These are phyloP conservation scores for Helminthosporium solani DNA, from an alignment of 2,329 filamentous ascomycete species.

Conservation along the genomic window DNA sequence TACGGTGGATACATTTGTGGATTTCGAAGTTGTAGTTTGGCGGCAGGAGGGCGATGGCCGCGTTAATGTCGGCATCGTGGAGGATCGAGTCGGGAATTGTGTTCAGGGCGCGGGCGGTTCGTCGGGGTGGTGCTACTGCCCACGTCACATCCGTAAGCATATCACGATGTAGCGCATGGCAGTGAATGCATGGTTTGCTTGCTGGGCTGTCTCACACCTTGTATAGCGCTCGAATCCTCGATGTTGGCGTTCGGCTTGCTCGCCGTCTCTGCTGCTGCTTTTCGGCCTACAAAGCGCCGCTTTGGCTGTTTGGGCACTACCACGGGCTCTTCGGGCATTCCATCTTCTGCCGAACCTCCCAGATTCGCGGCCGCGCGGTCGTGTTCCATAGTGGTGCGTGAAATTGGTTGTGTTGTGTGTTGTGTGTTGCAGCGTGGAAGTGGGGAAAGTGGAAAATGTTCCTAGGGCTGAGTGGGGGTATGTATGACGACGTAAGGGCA, in stretches of 20 bases:
- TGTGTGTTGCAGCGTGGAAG: conserved; percentile 18
- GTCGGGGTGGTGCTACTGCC: conserved; percentile 71
- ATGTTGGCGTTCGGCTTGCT: conserved; percentile 50
- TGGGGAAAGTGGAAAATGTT: conserved; percentile 15
- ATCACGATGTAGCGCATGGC: too few species aligned
- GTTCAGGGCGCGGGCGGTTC: conserved; percentile 79
- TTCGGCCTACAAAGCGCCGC: conserved; percentile 86
- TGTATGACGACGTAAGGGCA: too few species aligned
- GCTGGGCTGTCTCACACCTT: conserved; percentile 56
- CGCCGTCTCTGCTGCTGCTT: conserved; percentile 64
- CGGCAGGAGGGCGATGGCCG: conserved; percentile 82
- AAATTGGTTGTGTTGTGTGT: conserved; percentile 15
- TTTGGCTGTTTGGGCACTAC: conserved; percentile 69
- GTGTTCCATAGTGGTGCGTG: conserved; percentile 60
- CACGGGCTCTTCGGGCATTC: conserved; percentile 54
- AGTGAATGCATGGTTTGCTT: not conserved
- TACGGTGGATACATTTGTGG: conserved; percentile 94
- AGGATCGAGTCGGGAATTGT: conserved; percentile 86
- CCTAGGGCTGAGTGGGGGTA: conserved; percentile 11
- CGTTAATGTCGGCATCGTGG: conserved; percentile 80
- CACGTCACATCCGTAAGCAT: too few species aligned
- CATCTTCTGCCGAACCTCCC: conserved; percentile 67
- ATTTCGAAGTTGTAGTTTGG: conserved; percentile 99
- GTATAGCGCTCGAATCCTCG: conserved; percentile 66
- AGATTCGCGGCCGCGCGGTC: conserved; percentile 71